Conservation (phyloP, 345 rosid genomes). For the Carallia pectinifolia region DNA sequence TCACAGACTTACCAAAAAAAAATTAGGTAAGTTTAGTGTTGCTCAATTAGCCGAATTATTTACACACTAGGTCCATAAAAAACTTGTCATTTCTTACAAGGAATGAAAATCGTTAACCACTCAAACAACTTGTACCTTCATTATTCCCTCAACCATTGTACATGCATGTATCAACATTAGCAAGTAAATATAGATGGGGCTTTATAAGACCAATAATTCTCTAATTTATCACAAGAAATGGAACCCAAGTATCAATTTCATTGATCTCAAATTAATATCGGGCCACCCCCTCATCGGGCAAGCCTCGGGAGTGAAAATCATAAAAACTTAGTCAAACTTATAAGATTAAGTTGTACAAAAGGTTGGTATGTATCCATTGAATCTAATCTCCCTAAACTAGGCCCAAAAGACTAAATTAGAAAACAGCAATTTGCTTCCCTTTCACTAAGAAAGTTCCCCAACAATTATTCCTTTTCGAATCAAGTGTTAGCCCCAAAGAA, state of each 20-base stretch:
- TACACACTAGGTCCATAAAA: too few species aligned
- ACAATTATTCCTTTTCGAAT: not conserved
- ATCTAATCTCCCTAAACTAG: conserved; percentile 1
- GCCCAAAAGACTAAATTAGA: not conserved
- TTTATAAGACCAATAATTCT: too few species aligned
- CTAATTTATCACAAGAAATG: not conserved
- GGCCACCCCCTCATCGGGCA: too few species aligned
- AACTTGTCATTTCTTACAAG: too few species aligned
- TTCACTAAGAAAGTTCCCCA: not conserved
- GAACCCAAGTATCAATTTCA: not conserved
- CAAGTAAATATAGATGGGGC: too few species aligned
- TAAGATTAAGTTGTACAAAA: conserved; percentile 11
- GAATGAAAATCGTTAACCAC: too few species aligned
- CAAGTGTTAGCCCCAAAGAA: conserved; percentile 36
- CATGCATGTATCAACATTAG: too few species aligned
- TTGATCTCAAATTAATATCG: not conserved
- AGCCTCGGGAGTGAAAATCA: not conserved
- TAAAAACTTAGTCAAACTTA: not conserved
- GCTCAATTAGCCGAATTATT: too few species aligned
- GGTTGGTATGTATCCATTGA: not conserved
- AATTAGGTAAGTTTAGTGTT: too few species aligned
- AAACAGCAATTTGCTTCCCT: not conserved
- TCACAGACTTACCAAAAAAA: too few species aligned
- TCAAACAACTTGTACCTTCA: too few species aligned
- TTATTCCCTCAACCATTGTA: too few species aligned